These are phyloP conservation scores for Rhodosporidiobolus sp. DNA, from an alignment of 768 basidiomycete genomes.

Conservation along the genomic window DNA sequence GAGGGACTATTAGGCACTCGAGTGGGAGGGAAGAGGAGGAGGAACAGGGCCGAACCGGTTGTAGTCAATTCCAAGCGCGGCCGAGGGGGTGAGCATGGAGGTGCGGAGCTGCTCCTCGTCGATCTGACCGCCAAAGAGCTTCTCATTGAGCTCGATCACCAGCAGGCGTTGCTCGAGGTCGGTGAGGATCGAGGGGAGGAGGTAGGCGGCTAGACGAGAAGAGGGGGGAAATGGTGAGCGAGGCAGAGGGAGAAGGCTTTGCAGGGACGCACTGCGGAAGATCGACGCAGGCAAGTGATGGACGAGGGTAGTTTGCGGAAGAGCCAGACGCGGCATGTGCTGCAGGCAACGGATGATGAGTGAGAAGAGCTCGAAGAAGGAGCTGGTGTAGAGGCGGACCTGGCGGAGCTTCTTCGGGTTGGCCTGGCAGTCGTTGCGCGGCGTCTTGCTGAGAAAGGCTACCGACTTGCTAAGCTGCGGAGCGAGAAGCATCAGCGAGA, in stretches of 20 bases:
- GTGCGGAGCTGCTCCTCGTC: slow-evolving; percentile 61
- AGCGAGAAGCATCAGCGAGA: slow-evolving; percentile 50
- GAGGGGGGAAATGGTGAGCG: slow-evolving; percentile 52
- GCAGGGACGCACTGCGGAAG: slow-evolving; percentile 7
- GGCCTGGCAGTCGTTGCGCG: slow-evolving; percentile 1
- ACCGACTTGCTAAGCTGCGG: slow-evolving; percentile 50
- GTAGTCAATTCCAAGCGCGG: slow-evolving; percentile 69
- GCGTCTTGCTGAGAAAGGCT: slow-evolving; percentile 3
- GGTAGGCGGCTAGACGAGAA: slow-evolving; percentile 60
- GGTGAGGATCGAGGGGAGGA: slow-evolving; percentile 70
- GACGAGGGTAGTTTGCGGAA: slow-evolving; percentile 53
- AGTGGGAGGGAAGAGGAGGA: slow-evolving; percentile 62
- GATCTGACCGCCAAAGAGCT: slow-evolving; percentile 63
- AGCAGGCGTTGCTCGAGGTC: slow-evolving; percentile 71
- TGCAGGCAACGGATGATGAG: not conserved
- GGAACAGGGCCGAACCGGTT: slow-evolving; percentile 85
- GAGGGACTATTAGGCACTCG: not conserved
- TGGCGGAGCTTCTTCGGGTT: slow-evolving; percentile 11
- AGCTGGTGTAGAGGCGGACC: not conserved
- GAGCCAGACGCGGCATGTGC: slow-evolving; percentile 57
- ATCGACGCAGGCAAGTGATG: slow-evolving; percentile 69
- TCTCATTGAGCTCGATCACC: slow-evolving; percentile 72
- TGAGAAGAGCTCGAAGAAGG: too few relatives aligned
- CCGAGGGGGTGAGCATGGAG: slow-evolving; percentile 69
- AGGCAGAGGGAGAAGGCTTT: too few relatives aligned